Evolutionary conservation across 768 basidiomycete genomes (phyloP), one percentile per base, ranked within the genome.

Genomic region (Pholiota molesta): DNA sequence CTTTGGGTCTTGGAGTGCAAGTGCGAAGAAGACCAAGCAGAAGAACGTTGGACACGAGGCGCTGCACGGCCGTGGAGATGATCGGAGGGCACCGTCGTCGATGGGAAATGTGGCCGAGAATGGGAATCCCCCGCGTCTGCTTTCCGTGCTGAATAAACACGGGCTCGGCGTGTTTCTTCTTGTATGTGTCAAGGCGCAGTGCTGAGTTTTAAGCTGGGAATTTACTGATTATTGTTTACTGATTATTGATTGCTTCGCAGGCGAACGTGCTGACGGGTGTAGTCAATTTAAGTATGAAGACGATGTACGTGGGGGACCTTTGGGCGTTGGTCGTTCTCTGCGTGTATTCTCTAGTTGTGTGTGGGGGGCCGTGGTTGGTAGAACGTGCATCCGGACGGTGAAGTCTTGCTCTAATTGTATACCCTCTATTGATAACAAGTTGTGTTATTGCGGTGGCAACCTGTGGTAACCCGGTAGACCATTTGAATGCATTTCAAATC

Each of bases 251-350:
- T 60, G 8, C 47, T 8, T 28, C 16, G 44, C 62, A 97, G 95
- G 93, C 95, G 0, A 99, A 99, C 71, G 76, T 97, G 0, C 72
- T 84, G 33, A 99, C 97, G 0, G 97, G 97, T 0, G 65, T 92
- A 13, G 79, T 96, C 64, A 99, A 98, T 71, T 66, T 98, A 37
- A 79, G 84, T 0, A 80, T 96, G 62, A 74, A 76, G 65, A 98
- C 95, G 9, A 95, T 99, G 87, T 93, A 95, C 68, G 80, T 81
- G 26, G 75, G 82, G 1, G 78, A 88, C 59, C 49, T 61, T 37
- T 66, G 75, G 37, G 88, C 92, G 6, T 80, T 96, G 79, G 59
- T 76, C 5, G 82, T 95, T 40, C 73, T 98, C 10, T 64, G 75
- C 4, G 69, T 69, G 5, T 98, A 98, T 72, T 77, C 85, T 2